Conservation (phyloP, 179 eudicot species). For the Beta corolliflora region DNA sequence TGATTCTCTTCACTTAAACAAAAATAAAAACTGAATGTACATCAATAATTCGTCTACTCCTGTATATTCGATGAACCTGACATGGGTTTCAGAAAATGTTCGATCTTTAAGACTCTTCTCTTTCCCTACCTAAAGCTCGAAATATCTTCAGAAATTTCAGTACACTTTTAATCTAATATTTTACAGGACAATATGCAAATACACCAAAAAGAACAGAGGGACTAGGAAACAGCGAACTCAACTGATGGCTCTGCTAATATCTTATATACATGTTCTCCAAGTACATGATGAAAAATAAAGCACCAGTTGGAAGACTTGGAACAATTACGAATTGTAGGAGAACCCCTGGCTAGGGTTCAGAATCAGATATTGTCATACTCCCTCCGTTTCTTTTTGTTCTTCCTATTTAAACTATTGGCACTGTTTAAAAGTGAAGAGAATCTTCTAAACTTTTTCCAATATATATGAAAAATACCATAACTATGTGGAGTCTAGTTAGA, state of each 20-base stretch:
- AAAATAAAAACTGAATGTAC: background rate
- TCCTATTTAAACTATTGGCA: no score
- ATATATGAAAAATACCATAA: no score
- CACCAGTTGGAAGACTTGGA: no score
- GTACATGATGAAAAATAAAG: background rate
- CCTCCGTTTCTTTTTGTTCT: no score
- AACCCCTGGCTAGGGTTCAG: background rate
- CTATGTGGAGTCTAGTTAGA: no score
- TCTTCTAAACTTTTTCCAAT: no score
- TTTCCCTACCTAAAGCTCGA: background rate
- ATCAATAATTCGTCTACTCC: background rate
- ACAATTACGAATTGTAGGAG: no score
- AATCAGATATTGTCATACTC: background rate
- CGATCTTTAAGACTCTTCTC: background rate
- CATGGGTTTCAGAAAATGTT: background rate
- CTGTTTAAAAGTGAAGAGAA: no score
- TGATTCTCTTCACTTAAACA: background rate
- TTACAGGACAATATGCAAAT: background rate
- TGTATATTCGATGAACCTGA: background rate
- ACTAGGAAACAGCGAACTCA: background rate
- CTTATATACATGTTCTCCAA: background rate
- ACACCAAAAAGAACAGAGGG: background rate
- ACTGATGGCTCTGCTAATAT: background rate
- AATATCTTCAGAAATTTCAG: background rate
- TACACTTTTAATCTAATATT: background rate